Base-by-base conservation (phyloP, 2,329 filamentous ascomycete genomes). In the Ascochyta rabiei region DNA sequence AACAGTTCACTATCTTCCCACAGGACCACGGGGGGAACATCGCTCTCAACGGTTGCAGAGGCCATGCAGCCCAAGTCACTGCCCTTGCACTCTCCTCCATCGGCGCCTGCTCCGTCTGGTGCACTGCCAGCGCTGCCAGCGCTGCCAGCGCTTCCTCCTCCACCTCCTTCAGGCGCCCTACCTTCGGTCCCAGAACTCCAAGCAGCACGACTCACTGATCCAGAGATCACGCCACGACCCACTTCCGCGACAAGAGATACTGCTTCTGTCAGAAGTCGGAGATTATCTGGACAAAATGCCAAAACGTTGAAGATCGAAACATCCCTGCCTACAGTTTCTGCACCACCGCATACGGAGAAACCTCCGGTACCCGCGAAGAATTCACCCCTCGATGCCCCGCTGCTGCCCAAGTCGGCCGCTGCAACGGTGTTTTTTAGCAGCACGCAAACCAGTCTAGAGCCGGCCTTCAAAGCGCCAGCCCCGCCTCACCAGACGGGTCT, bases 221-320 rank as follows among this genome's bases (percentile, higher is more conserved):
- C 62, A 46, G 68, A 71, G 48, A 61, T 51, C 21, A 69, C 70
- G 28, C 66, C 73, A 49, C 67, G 63, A 46, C 66, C 71, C 16
- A 51, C 54, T 23, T 62, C 55, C 30, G 58, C 60, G 19, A 58
- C 57, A 15, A 73, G 71, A 48, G 69, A 73, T 9, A 58, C 63
- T 8, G 57, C 69, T 34, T 71, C 86, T 35, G 89, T 96, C 46
- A 84, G 90, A 48, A 90, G 84, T 64, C 84, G 93, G 56, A 85
- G 93, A 58, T 78, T 96, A 28, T 96, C 93, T 3, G 90, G 89
- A 7, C 88, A 91, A 64, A 91, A 90, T 65, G 79, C 84, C 13
- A 93, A 90, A 71, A 89, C 93, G 67, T 80, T 98, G 45, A 96
- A 92, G 76, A 97, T 98, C 51, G 91, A 97, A 74, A 97, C 92